Conservation (phyloP, 2,329 filamentous ascomycete genomes). For the Penicillium brevicompactum region DNA sequence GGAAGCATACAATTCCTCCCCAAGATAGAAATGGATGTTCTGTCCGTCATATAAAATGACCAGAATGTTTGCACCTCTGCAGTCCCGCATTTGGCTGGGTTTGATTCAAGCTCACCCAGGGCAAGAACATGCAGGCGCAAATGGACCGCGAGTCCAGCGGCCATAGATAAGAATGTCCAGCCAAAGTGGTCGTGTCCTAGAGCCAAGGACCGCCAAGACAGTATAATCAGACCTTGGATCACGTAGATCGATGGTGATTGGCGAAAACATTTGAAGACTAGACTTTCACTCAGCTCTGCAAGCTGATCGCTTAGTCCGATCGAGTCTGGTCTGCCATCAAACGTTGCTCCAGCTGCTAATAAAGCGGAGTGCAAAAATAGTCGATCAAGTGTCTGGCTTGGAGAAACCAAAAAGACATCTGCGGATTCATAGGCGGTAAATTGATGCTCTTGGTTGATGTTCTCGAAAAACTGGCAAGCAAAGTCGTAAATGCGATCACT, state of each 20-base stretch:
- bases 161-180: conserved; percentile 8
- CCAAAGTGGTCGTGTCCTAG: conserved; percentile 4
- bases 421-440: conserved; percentile 3
- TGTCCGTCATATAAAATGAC: conserved; percentile 13
- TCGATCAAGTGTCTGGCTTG: neutral
- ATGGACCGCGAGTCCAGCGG: conserved; percentile 9
- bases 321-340: conserved; percentile 2
- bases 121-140: neutral
- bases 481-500: neutral
- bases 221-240: conserved; percentile 5
- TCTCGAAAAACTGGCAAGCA: neutral
- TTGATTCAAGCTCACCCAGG: neutral
- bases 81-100: neutral
- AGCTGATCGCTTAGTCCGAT: neutral
- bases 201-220: conserved; percentile 9
- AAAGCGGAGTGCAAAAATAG: conserved; percentile 7
- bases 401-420: neutral
- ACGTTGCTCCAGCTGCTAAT: conserved; percentile 9
- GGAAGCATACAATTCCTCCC: conserved; percentile 8
- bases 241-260: conserved; percentile 1
- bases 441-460: conserved; percentile 9
- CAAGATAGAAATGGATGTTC: conserved; percentile 9
- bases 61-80: conserved; percentile 8
- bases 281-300: conserved; percentile 3
- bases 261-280: conserved; percentile 7